Evolutionary conservation across 2,329 filamentous ascomycete genomes (phyloP).

Genomic region (Beauveria scarabaeidicola): DNA sequence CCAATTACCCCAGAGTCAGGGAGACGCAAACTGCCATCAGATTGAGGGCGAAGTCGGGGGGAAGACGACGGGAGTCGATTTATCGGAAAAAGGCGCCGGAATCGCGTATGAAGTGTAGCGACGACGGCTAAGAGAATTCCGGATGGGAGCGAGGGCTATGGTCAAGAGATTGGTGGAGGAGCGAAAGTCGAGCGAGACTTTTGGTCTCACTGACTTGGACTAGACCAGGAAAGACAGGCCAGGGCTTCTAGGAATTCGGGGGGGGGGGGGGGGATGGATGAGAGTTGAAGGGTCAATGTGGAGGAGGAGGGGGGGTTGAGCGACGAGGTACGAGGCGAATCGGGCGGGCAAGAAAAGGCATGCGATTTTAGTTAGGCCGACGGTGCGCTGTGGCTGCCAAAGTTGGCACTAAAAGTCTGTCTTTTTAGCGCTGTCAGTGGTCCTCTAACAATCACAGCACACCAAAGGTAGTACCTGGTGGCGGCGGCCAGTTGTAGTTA

Average conservation of each 20-base stretch:
- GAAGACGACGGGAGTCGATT: not conserved
- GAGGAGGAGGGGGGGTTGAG: not conserved
- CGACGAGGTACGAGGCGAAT: no score
- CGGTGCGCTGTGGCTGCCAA: no score
- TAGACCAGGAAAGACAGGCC: not conserved
- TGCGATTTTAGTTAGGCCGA: no score
- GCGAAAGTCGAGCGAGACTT: conserved; percentile 3
- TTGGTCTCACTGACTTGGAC: conserved; percentile 3
- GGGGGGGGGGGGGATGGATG: not conserved
- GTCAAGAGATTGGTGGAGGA: conserved; percentile 2
- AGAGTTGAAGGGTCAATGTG: no score
- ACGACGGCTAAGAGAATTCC: not conserved
- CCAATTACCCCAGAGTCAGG: conserved; percentile 10
- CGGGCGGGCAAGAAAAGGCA: no score
- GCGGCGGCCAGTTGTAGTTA: not conserved
- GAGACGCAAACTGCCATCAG: conserved; percentile 8
- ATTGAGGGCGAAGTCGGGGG: not conserved
- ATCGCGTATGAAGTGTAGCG: not conserved
- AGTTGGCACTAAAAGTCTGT: no score
- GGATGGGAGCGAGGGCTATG: not conserved
- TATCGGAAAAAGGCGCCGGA: not conserved
- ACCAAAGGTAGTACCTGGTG: not conserved
- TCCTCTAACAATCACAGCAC: not conserved
- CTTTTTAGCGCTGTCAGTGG: not conserved
- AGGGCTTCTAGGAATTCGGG: not conserved